A percentile compares a stretch with the other conserved stretches of the same genome.
Conservation (phyloP, 176 grass and related monocot species). For the Zea luxurians region DNA sequence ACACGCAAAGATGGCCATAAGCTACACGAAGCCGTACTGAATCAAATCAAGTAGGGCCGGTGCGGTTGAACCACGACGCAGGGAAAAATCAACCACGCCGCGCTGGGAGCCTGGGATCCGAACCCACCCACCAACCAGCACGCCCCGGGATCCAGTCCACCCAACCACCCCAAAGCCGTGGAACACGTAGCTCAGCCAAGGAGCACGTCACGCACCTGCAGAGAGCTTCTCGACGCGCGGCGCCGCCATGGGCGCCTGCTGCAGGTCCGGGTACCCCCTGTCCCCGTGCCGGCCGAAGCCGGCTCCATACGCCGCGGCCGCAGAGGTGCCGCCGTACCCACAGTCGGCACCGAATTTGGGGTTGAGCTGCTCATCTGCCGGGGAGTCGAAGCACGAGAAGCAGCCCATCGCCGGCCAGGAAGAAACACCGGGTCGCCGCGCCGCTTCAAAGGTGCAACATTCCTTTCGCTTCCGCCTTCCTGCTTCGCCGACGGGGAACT, state of each 20-base stretch:
- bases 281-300: constrained; percentile 18
- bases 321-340: constrained; percentile 33
- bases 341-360: constrained; percentile 45
- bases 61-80: constrained; percentile 27
- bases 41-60: constrained; percentile 32
- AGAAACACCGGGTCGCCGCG: neutral
- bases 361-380: constrained; percentile 66
- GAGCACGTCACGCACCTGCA: constrained; percentile 38
- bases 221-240: constrained; percentile 67
- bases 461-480: neutral
- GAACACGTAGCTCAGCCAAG: constrained; percentile 7
- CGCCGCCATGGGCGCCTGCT: constrained; percentile 60
- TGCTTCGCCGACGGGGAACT: neutral
- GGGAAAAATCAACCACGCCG: constrained; percentile 34
- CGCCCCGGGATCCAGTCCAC: constrained; percentile 9
- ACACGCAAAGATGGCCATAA: constrained; percentile 3
- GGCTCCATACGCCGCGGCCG: constrained; percentile 2
- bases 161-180: neutral
- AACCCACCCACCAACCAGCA: constrained; percentile 30
- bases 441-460: constrained; percentile 37
- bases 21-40: neutral
- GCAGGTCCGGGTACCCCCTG: constrained; percentile 37
- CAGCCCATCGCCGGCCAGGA: constrained; percentile 60
- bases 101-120: constrained; percentile 38
- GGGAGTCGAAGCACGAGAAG: constrained; percentile 77